These are phyloP conservation scores for Ogataea naganishii DNA, from an alignment of 805 yeast genomes.

Conservation along the genomic window DNA sequence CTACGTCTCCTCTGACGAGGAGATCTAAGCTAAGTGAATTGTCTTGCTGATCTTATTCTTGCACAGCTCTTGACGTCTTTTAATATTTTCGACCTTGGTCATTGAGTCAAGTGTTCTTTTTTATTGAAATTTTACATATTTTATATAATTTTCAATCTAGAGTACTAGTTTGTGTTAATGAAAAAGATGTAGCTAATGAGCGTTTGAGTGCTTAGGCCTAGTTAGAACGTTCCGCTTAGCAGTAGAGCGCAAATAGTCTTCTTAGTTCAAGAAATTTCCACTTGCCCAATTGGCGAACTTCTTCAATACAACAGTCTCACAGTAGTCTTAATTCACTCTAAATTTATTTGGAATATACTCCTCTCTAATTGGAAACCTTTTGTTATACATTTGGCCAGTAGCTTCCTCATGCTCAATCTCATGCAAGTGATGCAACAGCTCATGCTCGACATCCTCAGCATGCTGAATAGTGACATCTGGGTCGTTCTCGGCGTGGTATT, in stretches of 20 bases:
- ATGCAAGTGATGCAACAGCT: slow-evolving; percentile 75
- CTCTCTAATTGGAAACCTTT: slow-evolving; percentile 10
- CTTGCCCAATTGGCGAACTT: no score
- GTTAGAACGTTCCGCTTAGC: no score
- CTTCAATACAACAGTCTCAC: no score
- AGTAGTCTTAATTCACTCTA: slow-evolving; percentile 5
- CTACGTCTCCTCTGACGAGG: slow-evolving; percentile 96
- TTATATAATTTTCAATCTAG: background rate
- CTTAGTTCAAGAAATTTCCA: no score
- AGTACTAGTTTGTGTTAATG: background rate
- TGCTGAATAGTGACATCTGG: slow-evolving; percentile 78
- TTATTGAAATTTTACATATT: slow-evolving; percentile 2
- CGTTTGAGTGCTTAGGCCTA: background rate
- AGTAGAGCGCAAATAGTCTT: no score
- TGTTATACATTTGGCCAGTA: slow-evolving; percentile 8
- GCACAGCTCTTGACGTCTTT: slow-evolving; percentile 6
- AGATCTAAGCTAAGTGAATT: slow-evolving; percentile 37
- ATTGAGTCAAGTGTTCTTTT: slow-evolving; percentile 1
- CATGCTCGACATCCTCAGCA: slow-evolving; percentile 85
- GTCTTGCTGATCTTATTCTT: slow-evolving; percentile 2
- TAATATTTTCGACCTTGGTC: slow-evolving; percentile 1
- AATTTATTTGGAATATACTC: slow-evolving; percentile 14
- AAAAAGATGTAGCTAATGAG: background rate
- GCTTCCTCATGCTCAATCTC: slow-evolving; percentile 54
- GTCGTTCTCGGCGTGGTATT: slow-evolving; percentile 67